Evolutionary conservation across 352 stramenopile genomes (phyloP).

Genomic region (Pythium monospermum): DNA sequence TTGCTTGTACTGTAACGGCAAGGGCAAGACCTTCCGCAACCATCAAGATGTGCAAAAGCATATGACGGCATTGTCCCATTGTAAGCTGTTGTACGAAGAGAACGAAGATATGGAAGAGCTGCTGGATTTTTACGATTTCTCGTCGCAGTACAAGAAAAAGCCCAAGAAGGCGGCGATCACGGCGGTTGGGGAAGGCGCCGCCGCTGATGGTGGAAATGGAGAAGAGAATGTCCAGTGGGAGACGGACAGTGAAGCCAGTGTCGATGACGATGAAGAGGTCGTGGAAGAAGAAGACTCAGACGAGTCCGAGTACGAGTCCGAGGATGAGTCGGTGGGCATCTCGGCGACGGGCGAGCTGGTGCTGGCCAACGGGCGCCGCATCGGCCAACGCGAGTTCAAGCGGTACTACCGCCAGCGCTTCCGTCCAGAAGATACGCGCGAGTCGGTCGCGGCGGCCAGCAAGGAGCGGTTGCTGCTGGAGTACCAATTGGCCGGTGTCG

Average conservation of each 20-base stretch:
- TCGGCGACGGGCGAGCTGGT: conserved; percentile 88
- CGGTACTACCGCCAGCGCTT: conserved; percentile 90
- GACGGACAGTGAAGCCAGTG: conserved; percentile 74
- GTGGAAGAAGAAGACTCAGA: conserved; percentile 46
- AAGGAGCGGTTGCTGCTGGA: conserved; percentile 75
- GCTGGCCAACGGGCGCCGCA: conserved; percentile 69
- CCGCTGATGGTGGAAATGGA: too few relatives aligned
- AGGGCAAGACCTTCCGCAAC: conserved; percentile 85
- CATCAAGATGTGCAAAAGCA: conserved; percentile 92
- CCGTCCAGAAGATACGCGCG: conserved; percentile 67
- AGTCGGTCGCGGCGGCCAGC: conserved; percentile 67
- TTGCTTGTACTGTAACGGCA: conserved; percentile 94
- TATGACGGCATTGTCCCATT: conserved; percentile 91
- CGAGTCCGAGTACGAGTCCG: conserved; percentile 29
- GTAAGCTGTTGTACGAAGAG: conserved; percentile 89
- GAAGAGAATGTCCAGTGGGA: too few relatives aligned
- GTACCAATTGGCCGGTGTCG: conserved; percentile 69
- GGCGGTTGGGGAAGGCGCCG: conserved; percentile 25
- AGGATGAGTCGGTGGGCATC: conserved; percentile 61
- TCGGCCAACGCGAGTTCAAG: conserved; percentile 87
- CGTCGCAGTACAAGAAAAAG: conserved; percentile 61
- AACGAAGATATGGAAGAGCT: conserved; percentile 87
- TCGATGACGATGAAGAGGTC: conserved; percentile 71
- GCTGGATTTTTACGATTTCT: conserved; percentile 91
- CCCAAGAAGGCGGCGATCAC: conserved; percentile 24